Evolutionary conservation across 1,139 yeast genomes (phyloP), one percentile per base, ranked within the genome.

Genomic region (Protomyces lactucae-debilis): DNA sequence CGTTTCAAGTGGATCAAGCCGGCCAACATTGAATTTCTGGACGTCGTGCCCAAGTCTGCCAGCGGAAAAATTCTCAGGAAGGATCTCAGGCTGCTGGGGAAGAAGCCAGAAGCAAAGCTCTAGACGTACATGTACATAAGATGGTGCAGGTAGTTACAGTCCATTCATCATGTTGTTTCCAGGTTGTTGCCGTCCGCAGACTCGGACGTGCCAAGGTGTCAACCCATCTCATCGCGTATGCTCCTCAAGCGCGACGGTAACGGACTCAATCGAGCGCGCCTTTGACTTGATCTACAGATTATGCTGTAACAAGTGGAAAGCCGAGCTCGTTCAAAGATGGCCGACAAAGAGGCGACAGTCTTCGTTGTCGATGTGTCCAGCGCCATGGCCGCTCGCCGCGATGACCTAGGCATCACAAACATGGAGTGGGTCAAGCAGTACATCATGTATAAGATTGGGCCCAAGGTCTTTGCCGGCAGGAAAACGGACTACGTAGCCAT

Each of bases 401-500:
- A 67, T 35, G 76, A 71, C 6, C 66, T 76, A 40, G 36, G 56
- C 1, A 12, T 16, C 23, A 59, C 76, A 8, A 79, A 79, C 64
- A 69, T 83, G 45, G 79, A 79, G 3, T 71, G 73, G 59, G 79
- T 79, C 0, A 70, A 80, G 66, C 73, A 74, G 40, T 82, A 80
- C 69, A 74, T 83, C 16, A 74, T 76, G 68, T 80, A 81, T 66
- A 73, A 77, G 45, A 73, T 83, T 25, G 71, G 79, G 3, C 73
- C 76, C 43, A 81, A 83, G 67, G 77, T 80, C 53, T 56, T 78
- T 45, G 76, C 79, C 61, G 85, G 79, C 4, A 77, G 88, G 55
- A 85, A 84, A 70, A 80, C 85, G 3, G 90, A 86, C 69, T 75
- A 76, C 52, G 77, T 84, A 1, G 82, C 84, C 0, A 72, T 84